Percentiles rank a stretch among this genome's conserved stretches.
phyloP scores from a whole-genome alignment of 768 basidiomycete species.

The Lactarius hatsudake region DNA sequence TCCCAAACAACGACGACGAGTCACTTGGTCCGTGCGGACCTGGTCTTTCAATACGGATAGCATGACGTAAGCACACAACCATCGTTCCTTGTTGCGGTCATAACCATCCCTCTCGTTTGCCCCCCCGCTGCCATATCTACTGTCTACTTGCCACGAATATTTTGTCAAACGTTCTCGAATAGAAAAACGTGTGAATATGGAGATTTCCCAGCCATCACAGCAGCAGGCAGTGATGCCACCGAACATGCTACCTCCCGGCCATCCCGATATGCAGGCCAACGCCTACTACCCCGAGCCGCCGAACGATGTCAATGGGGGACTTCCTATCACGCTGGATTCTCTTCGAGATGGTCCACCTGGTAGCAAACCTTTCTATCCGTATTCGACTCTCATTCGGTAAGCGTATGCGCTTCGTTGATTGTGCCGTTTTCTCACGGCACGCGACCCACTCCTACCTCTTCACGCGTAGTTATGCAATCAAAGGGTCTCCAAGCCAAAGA shows the following conservation, averaged over 20 bases:
- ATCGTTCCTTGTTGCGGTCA: constrained; percentile 21
- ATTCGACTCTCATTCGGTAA: constrained; percentile 86
- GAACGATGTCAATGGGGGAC: constrained; percentile 76
- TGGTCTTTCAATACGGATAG: constrained; percentile 39
- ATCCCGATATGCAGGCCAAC: constrained; percentile 40
- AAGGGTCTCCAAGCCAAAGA: constrained; percentile 86
- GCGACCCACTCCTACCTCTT: background rate
- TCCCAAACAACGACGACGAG: constrained; percentile 23
- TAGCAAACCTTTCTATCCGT: constrained; percentile 88
- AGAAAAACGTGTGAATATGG: constrained; percentile 2
- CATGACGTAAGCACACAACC: constrained; percentile 46
- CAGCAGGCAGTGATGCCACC: constrained; percentile 57
- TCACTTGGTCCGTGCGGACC: constrained; percentile 54
- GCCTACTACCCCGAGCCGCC: constrained; percentile 70
- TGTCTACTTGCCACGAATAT: constrained; percentile 24
- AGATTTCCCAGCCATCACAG: constrained; percentile 34
- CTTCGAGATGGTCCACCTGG: constrained; percentile 84
- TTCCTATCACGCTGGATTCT: constrained; percentile 85
- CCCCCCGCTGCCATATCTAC: constrained; percentile 35
- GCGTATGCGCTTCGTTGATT: constrained; percentile 33
- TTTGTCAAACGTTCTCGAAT: background rate
- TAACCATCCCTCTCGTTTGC: constrained; percentile 50
- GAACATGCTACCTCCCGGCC: constrained; percentile 54
- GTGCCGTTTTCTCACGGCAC: constrained; percentile 14
- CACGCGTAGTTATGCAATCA: constrained; percentile 76